Percentiles rank a stretch among this genome's conserved stretches.
Conservation (phyloP, 2,329 filamentous ascomycete genomes). For the Aspergillus versicolor region DNA sequence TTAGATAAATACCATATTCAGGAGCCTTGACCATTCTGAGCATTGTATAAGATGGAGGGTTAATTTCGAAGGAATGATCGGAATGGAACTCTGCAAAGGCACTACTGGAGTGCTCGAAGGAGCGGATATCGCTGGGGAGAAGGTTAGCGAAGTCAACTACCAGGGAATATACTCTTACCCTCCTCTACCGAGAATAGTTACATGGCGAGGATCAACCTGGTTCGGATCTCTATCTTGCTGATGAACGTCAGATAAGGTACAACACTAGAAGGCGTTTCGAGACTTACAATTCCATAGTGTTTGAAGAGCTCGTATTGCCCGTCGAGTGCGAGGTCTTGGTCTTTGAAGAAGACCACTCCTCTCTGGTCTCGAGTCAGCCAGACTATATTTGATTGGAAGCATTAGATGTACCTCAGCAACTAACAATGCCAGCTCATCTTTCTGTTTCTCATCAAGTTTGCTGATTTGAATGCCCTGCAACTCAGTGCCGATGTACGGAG, state of each 20-base stretch:
- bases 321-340: slow-evolving; percentile 1
- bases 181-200: slow-evolving; percentile 7
- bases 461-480: slow-evolving; percentile 1
- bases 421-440: slow-evolving; percentile 1
- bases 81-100: slow-evolving; percentile 3
- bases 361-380: not conserved
- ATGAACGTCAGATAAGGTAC: not conserved
- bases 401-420: not conserved
- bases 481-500: slow-evolving; percentile 2
- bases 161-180: not conserved
- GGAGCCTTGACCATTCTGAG: slow-evolving; percentile 1
- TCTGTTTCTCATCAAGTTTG: not conserved
- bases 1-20: slow-evolving; percentile 3
- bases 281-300: slow-evolving; percentile 6
- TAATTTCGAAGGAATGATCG: slow-evolving; percentile 1
- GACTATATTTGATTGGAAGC: not conserved
- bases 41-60: slow-evolving; percentile 4
- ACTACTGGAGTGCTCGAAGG: not conserved
- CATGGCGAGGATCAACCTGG: slow-evolving; percentile 5
- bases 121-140: slow-evolving; percentile 2
- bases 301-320: not conserved
- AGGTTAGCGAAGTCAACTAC: not conserved
- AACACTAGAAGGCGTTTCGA: not conserved
- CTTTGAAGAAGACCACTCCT: slow-evolving; percentile 3
- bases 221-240: slow-evolving; percentile 6